Conservation (phyloP, 345 rosid species). For the Rhizophora apiculata region DNA sequence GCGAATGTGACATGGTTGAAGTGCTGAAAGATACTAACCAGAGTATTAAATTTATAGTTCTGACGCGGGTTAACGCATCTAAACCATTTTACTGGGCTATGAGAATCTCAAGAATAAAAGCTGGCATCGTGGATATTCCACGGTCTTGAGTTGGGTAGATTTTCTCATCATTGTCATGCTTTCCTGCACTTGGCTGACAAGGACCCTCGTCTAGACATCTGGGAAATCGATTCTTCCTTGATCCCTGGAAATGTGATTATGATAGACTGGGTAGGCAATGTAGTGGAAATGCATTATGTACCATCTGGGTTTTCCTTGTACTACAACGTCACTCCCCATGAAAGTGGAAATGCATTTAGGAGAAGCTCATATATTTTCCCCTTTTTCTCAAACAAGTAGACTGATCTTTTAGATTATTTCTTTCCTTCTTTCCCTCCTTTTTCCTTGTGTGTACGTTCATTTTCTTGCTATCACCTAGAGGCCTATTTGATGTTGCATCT, state of each 20-base stretch:
- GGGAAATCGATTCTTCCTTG: constrained; percentile 50
- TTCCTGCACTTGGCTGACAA: constrained; percentile 21
- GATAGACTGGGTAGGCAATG: constrained; percentile 23
- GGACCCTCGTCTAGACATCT: constrained; percentile 18
- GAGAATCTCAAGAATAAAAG: constrained; percentile 32
- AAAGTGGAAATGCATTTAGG: constrained; percentile 7
- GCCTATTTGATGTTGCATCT: too few relatives aligned
- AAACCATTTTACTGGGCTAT: constrained; percentile 30
- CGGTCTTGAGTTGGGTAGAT: constrained; percentile 31
- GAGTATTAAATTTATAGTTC: constrained; percentile 24
- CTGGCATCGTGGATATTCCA: constrained; percentile 26
- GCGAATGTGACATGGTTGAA: constrained; percentile 45
- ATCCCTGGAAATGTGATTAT: constrained; percentile 21
- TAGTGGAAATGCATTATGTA: constrained; percentile 3
- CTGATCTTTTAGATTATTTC: not conserved
- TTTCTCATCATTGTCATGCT: constrained; percentile 62
- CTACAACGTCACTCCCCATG: constrained; percentile 3
- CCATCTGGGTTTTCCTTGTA: not conserved
- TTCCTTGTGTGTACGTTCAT: too few relatives aligned
- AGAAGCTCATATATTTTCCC: constrained; percentile 1
- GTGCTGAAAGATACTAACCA: constrained; percentile 32
- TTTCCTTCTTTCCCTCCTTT: too few relatives aligned
- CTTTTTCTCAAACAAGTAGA: not conserved
- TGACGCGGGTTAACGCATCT: constrained; percentile 24
- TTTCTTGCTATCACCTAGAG: too few relatives aligned